Conservation (phyloP, 768 basidiomycete genomes). For the Kwoniella dejecticola region DNA sequence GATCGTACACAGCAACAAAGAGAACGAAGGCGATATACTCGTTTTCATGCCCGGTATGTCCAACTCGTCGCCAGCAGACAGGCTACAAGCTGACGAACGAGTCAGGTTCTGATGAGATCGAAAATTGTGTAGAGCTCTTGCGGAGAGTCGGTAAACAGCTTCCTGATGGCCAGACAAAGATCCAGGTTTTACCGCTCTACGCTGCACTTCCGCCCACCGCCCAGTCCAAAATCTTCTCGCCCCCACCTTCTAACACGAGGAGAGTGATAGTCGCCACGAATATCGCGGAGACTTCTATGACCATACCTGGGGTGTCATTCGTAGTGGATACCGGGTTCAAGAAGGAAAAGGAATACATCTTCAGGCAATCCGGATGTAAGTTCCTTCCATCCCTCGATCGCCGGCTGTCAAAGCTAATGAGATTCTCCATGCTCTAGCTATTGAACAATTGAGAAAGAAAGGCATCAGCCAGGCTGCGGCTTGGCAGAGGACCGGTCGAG, state of each 20-base stretch:
- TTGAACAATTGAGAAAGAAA: slow-evolving; percentile 80
- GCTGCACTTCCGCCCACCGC: slow-evolving; percentile 76
- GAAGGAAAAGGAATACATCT: slow-evolving; percentile 88
- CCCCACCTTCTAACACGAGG: slow-evolving; percentile 68
- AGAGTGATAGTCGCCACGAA: slow-evolving; percentile 97
- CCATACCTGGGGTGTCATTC: slow-evolving; percentile 91
- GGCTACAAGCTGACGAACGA: neutral
- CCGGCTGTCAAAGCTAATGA: neutral
- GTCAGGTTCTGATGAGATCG: slow-evolving; percentile 93
- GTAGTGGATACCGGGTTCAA: slow-evolving; percentile 95
- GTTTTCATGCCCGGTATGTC: slow-evolving; percentile 82
- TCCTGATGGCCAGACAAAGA: slow-evolving; percentile 72
- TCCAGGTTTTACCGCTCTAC: slow-evolving; percentile 78
- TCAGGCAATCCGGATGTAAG: slow-evolving; percentile 68
- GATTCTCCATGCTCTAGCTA: slow-evolving; percentile 62
- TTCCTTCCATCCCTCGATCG: neutral
- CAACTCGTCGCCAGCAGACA: neutral
- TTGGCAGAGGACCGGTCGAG: slow-evolving; percentile 83
- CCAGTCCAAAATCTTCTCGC: slow-evolving; percentile 75
- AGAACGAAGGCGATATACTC: slow-evolving; percentile 73
- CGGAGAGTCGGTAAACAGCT: slow-evolving; percentile 69
- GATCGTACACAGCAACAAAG: slow-evolving; percentile 78
- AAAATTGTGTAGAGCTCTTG: slow-evolving; percentile 76
- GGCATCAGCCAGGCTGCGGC: slow-evolving; percentile 89
- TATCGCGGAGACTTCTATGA: slow-evolving; percentile 96